Base-by-base conservation (phyloP, 345 rosid species). In the Bretschneidera sinensis region DNA sequence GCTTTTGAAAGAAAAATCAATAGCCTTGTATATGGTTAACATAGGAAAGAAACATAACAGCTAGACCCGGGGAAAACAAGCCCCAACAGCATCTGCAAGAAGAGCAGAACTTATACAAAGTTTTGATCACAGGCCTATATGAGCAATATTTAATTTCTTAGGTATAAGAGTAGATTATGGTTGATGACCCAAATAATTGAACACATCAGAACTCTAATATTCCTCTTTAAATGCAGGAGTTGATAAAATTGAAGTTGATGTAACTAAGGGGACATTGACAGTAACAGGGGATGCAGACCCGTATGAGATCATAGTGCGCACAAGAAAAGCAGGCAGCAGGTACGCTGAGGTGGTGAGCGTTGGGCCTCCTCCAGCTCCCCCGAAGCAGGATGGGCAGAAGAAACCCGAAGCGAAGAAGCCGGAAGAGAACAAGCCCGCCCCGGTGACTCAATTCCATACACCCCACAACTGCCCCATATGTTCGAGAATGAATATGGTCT, bases 231-330 rank as follows among this genome's bases (percentile, higher is more conserved):
- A 14, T 11, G 45, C 73, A 85, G 85, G 85, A 4, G 71, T 85
- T 2, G 84, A 85, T 59, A 82, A 76, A 52, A 63, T 85, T 1
- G 87, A 82, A 54, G 65, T 64, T 19, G 91, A 82, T 43, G 76
- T 62, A 24, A 73, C 64, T 0, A 76, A 78, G 63, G 83, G 75
- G 21, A 82, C 81, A 2, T 10, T 80, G 20, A 71, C 81, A 0
- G 85, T 80, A 28, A 85, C 82, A 1, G 87, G 91, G 10, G 60
- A 70, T 47, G 85, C 76, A 19, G 85, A 85, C 55, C 87, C 87
- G 0, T 78, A 76, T 22, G 68, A 78, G 0, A 64, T 82, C 14
- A 57, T 78, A 8, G 65, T 72, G 4, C 62, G 66, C 0, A 54
- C 75, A 47, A 80, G 81, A 51, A 80, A 78, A 73, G 65, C 70